Conservation (phyloP, 1,139 yeast species). For the Hanseniaspora uvarum region DNA sequence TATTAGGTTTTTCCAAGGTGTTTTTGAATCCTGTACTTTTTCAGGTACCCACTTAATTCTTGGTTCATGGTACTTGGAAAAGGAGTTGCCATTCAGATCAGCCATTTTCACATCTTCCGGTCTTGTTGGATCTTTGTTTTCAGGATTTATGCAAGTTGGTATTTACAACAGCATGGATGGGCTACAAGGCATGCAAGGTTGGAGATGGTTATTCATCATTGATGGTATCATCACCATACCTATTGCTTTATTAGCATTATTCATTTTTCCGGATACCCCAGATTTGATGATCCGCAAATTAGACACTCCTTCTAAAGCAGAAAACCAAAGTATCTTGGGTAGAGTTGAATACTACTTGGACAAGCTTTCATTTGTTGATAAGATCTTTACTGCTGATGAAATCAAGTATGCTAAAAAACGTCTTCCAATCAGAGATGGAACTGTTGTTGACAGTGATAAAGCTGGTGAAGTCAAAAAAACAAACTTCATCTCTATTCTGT, state of each 20-base stretch:
- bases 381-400: conserved; percentile 35
- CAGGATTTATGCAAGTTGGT: conserved; percentile 57
- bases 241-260: conserved; percentile 44
- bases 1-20: conserved; percentile 45
- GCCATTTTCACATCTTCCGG: conserved; percentile 48
- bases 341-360: conserved; percentile 4
- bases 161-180: conserved; percentile 43
- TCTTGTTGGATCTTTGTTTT: conserved; percentile 43
- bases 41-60: conserved; percentile 45
- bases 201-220: conserved; percentile 62
- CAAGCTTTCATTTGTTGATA: conserved; percentile 21
- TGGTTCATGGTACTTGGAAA: conserved; percentile 45
- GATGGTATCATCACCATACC: conserved; percentile 50
- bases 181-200: conserved; percentile 42
- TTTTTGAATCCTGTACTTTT: conserved; percentile 48
- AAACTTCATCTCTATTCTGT: conserved; percentile 24
- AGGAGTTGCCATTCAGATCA: conserved; percentile 40
- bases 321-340: background rate
- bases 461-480: background rate
- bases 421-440: conserved; percentile 34
- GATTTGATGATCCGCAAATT: conserved; percentile 36
- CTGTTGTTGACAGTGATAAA: conserved; percentile 12
- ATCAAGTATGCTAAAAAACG: conserved; percentile 34
- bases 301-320: background rate
- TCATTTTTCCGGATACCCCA: conserved; percentile 50